phyloP scores from a whole-genome alignment of 768 basidiomycete genomes.

The Russula emetica region DNA sequence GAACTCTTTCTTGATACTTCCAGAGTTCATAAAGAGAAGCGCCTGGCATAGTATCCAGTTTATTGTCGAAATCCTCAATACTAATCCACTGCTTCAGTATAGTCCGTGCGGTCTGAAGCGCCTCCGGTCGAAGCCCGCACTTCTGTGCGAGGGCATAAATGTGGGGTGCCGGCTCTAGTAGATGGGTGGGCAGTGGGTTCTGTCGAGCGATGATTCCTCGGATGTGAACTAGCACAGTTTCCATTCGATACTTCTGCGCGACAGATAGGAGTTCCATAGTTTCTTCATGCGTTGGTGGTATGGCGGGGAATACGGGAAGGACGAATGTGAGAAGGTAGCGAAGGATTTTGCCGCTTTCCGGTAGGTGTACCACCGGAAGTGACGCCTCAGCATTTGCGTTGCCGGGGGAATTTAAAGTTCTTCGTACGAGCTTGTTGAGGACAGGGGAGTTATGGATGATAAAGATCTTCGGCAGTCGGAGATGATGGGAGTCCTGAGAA shows the following conservation, averaged over 20 bases:
- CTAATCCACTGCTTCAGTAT: too few species aligned
- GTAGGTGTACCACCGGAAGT: not conserved
- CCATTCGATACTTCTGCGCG: slow-evolving; percentile 12
- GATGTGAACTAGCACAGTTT: not conserved
- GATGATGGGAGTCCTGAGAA: slow-evolving; percentile 41
- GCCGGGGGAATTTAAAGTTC: not conserved
- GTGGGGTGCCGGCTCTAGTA: too few species aligned
- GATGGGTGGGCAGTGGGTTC: not conserved
- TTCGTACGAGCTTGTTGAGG: slow-evolving; percentile 28
- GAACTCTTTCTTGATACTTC: too few species aligned
- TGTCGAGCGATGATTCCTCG: not conserved
- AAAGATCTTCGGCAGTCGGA: slow-evolving; percentile 43
- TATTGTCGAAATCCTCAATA: too few species aligned
- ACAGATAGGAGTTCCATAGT: slow-evolving; percentile 5
- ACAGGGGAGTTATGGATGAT: slow-evolving; percentile 42
- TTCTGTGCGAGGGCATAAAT: too few species aligned
- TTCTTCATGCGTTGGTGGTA: slow-evolving; percentile 4
- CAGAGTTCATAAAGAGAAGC: too few species aligned
- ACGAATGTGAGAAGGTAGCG: slow-evolving; percentile 17
- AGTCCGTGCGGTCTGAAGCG: too few species aligned
- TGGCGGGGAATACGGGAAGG: not conserved
- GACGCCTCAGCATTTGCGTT: not conserved
- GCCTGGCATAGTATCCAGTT: too few species aligned
- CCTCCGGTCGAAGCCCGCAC: too few species aligned
- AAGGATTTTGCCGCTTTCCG: not conserved